Percentiles rank a stretch among this genome's conserved stretches.
These are phyloP conservation scores for Cladosporium phlei DNA, from an alignment of 2,329 filamentous ascomycete genomes.

Conservation along the genomic window DNA sequence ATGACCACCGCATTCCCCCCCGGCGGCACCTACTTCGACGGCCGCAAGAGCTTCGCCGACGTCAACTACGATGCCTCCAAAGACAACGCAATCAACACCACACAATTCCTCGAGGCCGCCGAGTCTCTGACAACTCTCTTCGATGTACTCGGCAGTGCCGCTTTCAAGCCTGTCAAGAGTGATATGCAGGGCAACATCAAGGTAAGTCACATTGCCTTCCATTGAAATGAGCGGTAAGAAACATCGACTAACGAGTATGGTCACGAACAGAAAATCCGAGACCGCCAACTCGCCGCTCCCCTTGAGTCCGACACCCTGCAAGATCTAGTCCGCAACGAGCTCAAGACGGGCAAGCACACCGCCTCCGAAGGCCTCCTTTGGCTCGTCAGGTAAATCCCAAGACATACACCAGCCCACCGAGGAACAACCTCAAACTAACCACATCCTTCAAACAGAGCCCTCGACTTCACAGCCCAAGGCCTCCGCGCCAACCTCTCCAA, in stretches of 20 bases:
- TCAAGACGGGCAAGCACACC: conserved; percentile 81
- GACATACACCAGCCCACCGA: conserved; percentile 3
- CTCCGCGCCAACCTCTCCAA: conserved; percentile 72
- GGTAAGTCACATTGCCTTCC: conserved; percentile 44
- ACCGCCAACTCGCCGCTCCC: conserved; percentile 73
- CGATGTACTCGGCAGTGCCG: conserved; percentile 61
- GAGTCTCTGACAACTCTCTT: conserved; percentile 85
- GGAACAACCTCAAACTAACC: not conserved
- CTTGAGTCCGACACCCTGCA: conserved; percentile 79
- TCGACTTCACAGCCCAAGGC: conserved; percentile 87
- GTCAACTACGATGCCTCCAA: conserved; percentile 71
- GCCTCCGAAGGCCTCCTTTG: conserved; percentile 88
- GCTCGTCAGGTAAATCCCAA: conserved; percentile 68
- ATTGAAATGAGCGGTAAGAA: not conserved
- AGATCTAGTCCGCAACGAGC: conserved; percentile 76
- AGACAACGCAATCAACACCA: conserved; percentile 68
- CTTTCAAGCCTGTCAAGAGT: conserved; percentile 84
- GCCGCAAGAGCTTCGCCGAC: conserved; percentile 77
- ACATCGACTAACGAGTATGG: not conserved
- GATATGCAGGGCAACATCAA: conserved; percentile 91
- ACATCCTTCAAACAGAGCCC: conserved; percentile 55
- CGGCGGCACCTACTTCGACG: conserved; percentile 78
- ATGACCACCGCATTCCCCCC: conserved; percentile 42
- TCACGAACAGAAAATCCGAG: conserved; percentile 70
- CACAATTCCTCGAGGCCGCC: conserved; percentile 84